Evolutionary conservation across 2,329 filamentous ascomycete genomes (phyloP).

Genomic region (Verticillium isaacii): DNA sequence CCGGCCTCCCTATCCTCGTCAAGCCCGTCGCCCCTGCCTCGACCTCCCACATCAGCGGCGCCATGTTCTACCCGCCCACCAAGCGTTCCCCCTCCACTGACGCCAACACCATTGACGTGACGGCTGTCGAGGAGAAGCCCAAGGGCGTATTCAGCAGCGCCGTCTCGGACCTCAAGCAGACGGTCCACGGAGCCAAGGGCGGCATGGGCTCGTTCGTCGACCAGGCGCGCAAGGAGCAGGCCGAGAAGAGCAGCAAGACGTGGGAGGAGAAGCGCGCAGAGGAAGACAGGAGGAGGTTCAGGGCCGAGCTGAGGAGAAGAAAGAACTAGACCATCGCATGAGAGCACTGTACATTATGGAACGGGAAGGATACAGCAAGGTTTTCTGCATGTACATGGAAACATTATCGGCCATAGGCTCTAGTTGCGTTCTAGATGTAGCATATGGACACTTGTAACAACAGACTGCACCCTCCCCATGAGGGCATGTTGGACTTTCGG

Average conservation of each 20-base stretch:
- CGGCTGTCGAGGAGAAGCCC: slow-evolving; percentile 14
- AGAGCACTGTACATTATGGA: slow-evolving; percentile 7
- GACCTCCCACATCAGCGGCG: slow-evolving; percentile 5
- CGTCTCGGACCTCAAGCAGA: slow-evolving; percentile 32
- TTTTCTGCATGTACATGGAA: background rate
- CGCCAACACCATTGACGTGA: background rate
- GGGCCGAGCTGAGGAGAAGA: slow-evolving; percentile 8
- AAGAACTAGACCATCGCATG: background rate
- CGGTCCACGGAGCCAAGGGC: slow-evolving; percentile 26
- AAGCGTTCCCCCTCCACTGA: background rate
- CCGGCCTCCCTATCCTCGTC: slow-evolving; percentile 31
- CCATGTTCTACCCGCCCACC: slow-evolving; percentile 28
- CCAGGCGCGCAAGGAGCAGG: slow-evolving; percentile 25
- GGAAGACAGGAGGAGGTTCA: slow-evolving; percentile 30
- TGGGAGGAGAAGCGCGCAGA: slow-evolving; percentile 28
- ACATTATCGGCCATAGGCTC: background rate
- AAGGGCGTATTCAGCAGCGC: slow-evolving; percentile 23
- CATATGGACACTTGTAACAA: background rate
- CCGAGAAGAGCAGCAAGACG: slow-evolving; percentile 28
- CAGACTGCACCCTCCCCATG: background rate
- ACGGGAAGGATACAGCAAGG: background rate
- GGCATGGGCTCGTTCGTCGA: slow-evolving; percentile 23
- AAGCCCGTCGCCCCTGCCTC: slow-evolving; percentile 12
- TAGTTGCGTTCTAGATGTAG: background rate
- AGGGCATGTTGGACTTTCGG: background rate